Conservation (phyloP, 768 basidiomycete genomes). For the Termitomyces sp. region DNA sequence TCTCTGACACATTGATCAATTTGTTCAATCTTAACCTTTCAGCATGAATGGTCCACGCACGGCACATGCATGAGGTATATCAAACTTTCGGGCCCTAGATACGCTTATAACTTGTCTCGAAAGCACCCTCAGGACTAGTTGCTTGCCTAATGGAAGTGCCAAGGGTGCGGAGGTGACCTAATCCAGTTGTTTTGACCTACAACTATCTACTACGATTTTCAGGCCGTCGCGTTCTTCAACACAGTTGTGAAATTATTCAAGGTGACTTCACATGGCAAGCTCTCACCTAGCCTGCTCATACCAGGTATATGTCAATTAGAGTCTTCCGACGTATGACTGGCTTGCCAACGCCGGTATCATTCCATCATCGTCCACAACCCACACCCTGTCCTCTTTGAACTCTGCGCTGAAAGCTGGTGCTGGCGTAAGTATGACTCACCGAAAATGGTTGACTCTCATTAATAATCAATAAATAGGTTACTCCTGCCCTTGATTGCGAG, state of each 20-base stretch:
- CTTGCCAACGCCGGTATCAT: constrained; percentile 68
- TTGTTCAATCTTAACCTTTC: constrained; percentile 6
- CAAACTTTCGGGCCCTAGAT: background rate
- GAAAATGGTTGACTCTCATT: background rate
- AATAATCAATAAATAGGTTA: constrained; percentile 27
- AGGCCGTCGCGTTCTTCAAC: constrained; percentile 68
- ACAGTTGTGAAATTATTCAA: constrained; percentile 54
- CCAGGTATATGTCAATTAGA: constrained; percentile 7
- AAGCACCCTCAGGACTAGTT: constrained; percentile 54
- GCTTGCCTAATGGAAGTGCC: constrained; percentile 52
- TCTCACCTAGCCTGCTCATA: constrained; percentile 20
- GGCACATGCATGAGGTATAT: constrained; percentile 50
- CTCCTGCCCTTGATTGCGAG: constrained; percentile 29
- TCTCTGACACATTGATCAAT: background rate
- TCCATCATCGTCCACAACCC: constrained; percentile 53
- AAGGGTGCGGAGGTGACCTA: constrained; percentile 51
- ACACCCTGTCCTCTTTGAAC: constrained; percentile 47
- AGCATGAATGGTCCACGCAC: constrained; percentile 71
- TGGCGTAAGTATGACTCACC: constrained; percentile 29
- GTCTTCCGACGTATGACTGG: constrained; percentile 69
- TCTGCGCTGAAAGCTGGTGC: constrained; percentile 50
- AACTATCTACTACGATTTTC: background rate
- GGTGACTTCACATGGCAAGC: constrained; percentile 20
- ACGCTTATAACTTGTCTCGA: constrained; percentile 11
- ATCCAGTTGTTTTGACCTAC: constrained; percentile 15